Percentiles rank a stretch among this genome's conserved stretches.
phyloP scores from a whole-genome alignment of 202 grass and related monocot species.

The Brachypodium distachyon region DNA sequence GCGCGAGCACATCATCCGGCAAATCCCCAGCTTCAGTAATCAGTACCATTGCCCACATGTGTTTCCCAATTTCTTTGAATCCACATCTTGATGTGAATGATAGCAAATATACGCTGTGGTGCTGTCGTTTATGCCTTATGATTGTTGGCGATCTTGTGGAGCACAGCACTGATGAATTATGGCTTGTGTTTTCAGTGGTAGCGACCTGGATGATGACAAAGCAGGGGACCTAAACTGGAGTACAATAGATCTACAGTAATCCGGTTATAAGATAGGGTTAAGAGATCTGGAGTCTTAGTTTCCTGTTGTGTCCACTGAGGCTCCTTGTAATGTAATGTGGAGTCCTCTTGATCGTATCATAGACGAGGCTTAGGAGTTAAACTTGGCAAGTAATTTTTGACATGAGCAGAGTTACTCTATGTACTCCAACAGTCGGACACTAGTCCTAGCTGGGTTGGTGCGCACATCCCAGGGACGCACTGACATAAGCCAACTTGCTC shows the following conservation, averaged over 20 bases:
- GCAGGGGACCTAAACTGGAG: background rate
- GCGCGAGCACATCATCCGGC: background rate
- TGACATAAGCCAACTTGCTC: background rate
- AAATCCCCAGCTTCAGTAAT: background rate
- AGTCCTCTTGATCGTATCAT: background rate
- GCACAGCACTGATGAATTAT: background rate
- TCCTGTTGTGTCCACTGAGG: background rate
- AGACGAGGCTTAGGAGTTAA: background rate
- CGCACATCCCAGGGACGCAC: background rate
- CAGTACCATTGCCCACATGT: background rate
- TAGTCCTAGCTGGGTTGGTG: background rate
- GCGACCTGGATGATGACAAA: background rate
- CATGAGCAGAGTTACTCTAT: too few species aligned
- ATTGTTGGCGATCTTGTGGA: background rate
- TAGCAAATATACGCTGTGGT: background rate
- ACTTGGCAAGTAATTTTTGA: background rate
- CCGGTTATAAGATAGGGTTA: background rate
- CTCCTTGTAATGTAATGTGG: background rate
- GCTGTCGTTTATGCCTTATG: background rate
- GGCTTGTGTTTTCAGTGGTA: background rate
- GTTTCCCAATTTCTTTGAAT: background rate
- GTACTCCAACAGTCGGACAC: background rate
- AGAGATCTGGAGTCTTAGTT: background rate
- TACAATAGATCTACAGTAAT: background rate
- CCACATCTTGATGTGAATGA: background rate